Evolutionary conservation across 371 early-diverging fungal species (phyloP).

Genomic region (Mortierella sp.): DNA sequence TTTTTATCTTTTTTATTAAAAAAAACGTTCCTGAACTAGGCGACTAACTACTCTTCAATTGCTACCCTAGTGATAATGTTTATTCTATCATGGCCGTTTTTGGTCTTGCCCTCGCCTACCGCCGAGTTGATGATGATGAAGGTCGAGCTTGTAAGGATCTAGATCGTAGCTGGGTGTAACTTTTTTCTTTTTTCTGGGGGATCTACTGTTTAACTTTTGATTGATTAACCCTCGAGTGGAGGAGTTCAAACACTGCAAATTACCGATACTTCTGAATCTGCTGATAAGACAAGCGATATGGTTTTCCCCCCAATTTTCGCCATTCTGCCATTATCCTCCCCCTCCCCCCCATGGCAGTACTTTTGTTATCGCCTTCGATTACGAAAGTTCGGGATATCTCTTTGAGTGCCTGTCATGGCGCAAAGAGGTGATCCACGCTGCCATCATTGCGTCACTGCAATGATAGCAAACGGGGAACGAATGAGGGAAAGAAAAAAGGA

Average conservation of each 20-base stretch:
- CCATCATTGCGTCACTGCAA: slow-evolving; percentile 13
- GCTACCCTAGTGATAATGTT: slow-evolving; percentile 83
- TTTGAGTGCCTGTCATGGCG: not conserved
- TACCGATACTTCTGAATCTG: not conserved
- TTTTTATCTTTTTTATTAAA: not conserved
- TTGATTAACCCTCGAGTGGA: not conserved
- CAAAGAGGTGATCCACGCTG: not conserved
- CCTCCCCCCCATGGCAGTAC: too few species aligned
- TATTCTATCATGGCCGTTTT: slow-evolving; percentile 92
- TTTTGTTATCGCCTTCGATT: slow-evolving; percentile 5
- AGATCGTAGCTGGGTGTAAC: not conserved
- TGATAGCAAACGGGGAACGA: not conserved
- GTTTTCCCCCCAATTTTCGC: not conserved
- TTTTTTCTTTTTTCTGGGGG: not conserved
- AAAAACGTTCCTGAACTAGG: not conserved
- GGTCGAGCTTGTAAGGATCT: slow-evolving; percentile 84
- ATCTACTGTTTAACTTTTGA: too few species aligned
- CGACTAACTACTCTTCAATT: not conserved
- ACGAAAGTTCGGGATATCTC: not conserved
- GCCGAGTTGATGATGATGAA: slow-evolving; percentile 84
- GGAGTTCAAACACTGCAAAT: slow-evolving; percentile 24
- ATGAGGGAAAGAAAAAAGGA: not conserved
- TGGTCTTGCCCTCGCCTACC: slow-evolving; percentile 89
- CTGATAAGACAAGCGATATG: slow-evolving; percentile 2
- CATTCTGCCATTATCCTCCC: too few species aligned